Evolutionary conservation across 179 eudicot genomes (phyloP), one percentile per base, ranked within the genome.

Genomic region (Heliamphora pulchella): DNA sequence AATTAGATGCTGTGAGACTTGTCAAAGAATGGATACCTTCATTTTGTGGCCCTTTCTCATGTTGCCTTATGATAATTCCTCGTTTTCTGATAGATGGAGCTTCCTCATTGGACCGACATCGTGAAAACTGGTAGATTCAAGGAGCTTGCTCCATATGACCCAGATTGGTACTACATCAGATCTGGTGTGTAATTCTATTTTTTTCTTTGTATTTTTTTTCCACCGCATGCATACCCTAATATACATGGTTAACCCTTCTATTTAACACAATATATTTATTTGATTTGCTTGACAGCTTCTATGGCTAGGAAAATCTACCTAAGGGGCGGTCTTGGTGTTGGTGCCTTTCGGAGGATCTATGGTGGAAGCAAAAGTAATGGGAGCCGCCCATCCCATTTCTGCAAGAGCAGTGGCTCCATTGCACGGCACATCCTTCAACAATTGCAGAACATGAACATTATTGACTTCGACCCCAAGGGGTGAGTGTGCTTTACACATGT

Each of bases 311-410:
- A 93, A 67, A 81, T 93, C 63, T 93, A 93, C 82, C 71, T 90
- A 85, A 92, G 97, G 80, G 91, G 93, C 5, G 97, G 97, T 58
- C 77, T 93, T 80, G 97, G 97, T 22, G 97, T 93, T 65, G 97
- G 97, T 80, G 93, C 83, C 11, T 90, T 93, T 81, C 82, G 86
- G 44, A 90, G 97, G 71, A 90, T 93, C 41, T 93, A 93, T 76
- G 97, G 97, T 48, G 97, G 97, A 18, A 88, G 92, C 88, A 82
- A 93, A 89, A 89, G 97, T 65, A 93, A 93, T 6, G 97, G 94
- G 0, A 92, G 97, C 59, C 86, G 89, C 17, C 97, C 97, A 54
- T 97, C 87, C 1, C 97, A 93, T 78, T 92, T 93, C 78, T 83
- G 97, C 88, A 89, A 85, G 79, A 89, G 94, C 90, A 92, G 97